Evolutionary conservation across 768 basidiomycete species (phyloP), one percentile per base, ranked within the genome.

Genomic region (Collybia sordida): DNA sequence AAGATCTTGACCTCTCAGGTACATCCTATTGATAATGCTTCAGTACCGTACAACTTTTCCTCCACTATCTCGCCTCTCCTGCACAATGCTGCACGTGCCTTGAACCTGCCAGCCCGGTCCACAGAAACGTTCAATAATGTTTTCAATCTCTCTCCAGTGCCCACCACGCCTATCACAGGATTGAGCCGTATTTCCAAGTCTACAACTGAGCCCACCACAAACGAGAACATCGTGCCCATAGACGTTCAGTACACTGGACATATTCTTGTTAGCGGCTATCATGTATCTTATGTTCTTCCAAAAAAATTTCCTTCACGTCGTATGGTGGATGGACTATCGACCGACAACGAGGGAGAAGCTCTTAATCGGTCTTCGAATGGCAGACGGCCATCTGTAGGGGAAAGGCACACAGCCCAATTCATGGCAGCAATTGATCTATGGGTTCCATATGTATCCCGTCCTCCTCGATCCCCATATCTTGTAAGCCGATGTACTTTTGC

Each of bases 391-490:
- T 87, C 86, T 9, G 55, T 87, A 46, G 67, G 73, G n/a, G 86
- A 87, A 44, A 79, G 77, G 47, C 80, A 75, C 45, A 73, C 71
- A 31, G 73, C 81, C 41, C 85, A 90, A 40, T 91, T 90, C 64
- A 86, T 92, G 86, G 90, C 85, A 12, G 90, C 83, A 3, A 78
- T 92, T 44, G 86, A 89, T 52, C 75, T 92, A 66, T 83, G 81
- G 78, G 77, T 86, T 19, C 90, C 90, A 5, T 88, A 80, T 50
- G 62, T 81, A 18, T 81, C 80, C 4, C 76, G 70, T 44, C 90
- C 90, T 37, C 86, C 88, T 11, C 75, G 79, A 51, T 81, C 81
- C 25, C 90, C 90, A n/a, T 92, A 81, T 67, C 69, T 90, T 55
- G 89, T 89, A 56, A 36, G 80, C 25, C 68, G 17, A 4, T 23